These are phyloP conservation scores for Aspergillus caelatus DNA, from an alignment of 2,329 filamentous ascomycete genomes.

Conservation along the genomic window DNA sequence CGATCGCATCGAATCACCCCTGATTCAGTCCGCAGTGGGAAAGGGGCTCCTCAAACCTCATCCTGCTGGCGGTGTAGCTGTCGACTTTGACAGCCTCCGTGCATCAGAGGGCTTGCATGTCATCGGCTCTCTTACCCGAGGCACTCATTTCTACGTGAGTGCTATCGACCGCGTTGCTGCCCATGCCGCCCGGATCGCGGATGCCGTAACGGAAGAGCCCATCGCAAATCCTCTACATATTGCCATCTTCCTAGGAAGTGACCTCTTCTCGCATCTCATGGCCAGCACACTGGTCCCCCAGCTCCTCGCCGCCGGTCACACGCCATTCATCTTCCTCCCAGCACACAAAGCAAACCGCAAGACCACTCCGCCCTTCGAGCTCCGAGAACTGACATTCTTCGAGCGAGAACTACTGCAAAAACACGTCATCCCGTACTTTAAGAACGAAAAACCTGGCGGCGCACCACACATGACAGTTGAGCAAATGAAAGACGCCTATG, in stretches of 20 bases:
- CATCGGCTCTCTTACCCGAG: conserved; percentile 13
- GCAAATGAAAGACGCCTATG: conserved; percentile 9
- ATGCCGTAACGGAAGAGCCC: conserved; percentile 11
- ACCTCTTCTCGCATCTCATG: conserved; percentile 13
- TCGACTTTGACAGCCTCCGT: conserved; percentile 12
- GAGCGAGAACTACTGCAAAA: conserved; percentile 9
- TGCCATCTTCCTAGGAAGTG: conserved; percentile 12
- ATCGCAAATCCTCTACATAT: conserved; percentile 8
- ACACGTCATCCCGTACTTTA: conserved; percentile 6
- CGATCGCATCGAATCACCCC: conserved; percentile 8
- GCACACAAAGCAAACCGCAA: background rate
- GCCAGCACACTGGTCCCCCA: conserved; percentile 10
- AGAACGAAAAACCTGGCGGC: background rate
- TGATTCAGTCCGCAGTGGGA: conserved; percentile 10
- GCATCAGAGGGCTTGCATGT: conserved; percentile 10
- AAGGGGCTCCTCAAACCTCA: conserved; percentile 12
- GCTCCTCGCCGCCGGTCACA: conserved; percentile 13
- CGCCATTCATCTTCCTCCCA: conserved; percentile 16
- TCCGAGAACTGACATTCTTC: conserved; percentile 11
- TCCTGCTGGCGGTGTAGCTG: conserved; percentile 11
- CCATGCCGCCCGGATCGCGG: conserved; percentile 13
- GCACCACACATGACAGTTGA: background rate
- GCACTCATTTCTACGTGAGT: conserved; percentile 16
- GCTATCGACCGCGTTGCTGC: conserved; percentile 13
- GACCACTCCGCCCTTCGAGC: background rate